A percentile compares a stretch with the other conserved stretches of the same genome.
Conservation (phyloP, 495 filamentous ascomycete species). For the Aspergillus baeticus region DNA sequence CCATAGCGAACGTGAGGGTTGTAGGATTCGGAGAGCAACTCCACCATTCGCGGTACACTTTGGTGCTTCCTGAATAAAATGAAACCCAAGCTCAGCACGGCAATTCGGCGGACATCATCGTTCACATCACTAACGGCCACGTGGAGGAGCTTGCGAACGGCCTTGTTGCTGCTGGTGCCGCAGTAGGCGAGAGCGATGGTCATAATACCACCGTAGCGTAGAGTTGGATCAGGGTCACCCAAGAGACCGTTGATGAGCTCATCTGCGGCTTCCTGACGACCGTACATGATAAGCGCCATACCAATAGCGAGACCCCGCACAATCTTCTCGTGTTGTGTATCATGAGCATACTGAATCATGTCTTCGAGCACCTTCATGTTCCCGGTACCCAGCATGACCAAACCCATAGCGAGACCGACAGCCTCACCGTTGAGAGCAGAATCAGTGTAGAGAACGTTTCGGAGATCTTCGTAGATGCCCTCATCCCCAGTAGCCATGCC, state of each 20-base stretch:
- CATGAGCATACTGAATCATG: slow-evolving; percentile 96
- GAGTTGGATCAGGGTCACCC: slow-evolving; percentile 87
- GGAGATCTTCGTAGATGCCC: slow-evolving; percentile 88
- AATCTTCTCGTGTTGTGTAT: slow-evolving; percentile 98
- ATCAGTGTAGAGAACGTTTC: slow-evolving; percentile 82
- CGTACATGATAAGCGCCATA: slow-evolving; percentile 99
- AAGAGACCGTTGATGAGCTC: slow-evolving; percentile 90
- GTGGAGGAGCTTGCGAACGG: slow-evolving; percentile 94
- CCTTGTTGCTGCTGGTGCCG: slow-evolving; percentile 97
- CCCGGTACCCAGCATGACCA: slow-evolving; percentile 96
- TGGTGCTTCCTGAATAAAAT: slow-evolving; percentile 97
- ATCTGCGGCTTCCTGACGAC: slow-evolving; percentile 90
- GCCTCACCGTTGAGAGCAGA: slow-evolving; percentile 97
- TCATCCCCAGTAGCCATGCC: slow-evolving; percentile 95
- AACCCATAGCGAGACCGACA: slow-evolving; percentile 89
- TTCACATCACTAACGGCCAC: slow-evolving; percentile 97
- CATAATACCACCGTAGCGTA: slow-evolving; percentile 98
- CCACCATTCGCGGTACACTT: slow-evolving; percentile 98
- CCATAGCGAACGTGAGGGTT: slow-evolving; percentile 99
- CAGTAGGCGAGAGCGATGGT: slow-evolving; percentile 98
- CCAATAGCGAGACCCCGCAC: slow-evolving; percentile 92
- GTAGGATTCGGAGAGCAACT: slow-evolving; percentile 95
- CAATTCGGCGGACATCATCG: slow-evolving; percentile 92
- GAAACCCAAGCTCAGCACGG: slow-evolving; percentile 98
- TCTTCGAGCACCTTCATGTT: slow-evolving; percentile 87